Base-by-base conservation (phyloP, 257 asterid genomes). In the Jacaranda mimosifolia region DNA sequence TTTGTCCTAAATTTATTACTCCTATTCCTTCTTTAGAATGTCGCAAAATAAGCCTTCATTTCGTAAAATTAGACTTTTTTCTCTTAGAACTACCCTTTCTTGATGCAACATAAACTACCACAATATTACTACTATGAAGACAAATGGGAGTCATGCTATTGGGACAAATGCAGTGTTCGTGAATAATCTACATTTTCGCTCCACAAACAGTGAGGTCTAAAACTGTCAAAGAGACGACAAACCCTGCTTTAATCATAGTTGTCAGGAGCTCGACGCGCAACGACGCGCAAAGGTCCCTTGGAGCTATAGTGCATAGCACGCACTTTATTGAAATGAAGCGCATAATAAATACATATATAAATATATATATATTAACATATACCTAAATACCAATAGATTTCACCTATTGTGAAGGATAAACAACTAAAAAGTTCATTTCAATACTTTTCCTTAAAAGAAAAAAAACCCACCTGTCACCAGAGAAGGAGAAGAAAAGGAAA, bases 131-230 rank as follows among this genome's bases (percentile, higher is more conserved):
- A 52, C 10, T 36, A 32, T 35, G 11, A 4, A 69, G 8, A 59
- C 52, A 5, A 9, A 52, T 70, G 1, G 14, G 38, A 15, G 19
- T 45, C 57, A 52, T 55, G 38, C 8, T 1, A 15, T 40, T 7
- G 52, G 52, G 70, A 64, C 6, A 74, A 15, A 73, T 43, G 58
- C 40, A 58, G 75, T 58, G n/a, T 7, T 48, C 2, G 46, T n/a
- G 46, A 53, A 15, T 26, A 58, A 13, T 43, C 36, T 9, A 42
- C 2, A 15, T 9, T 39, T 10, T 18, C 67, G 11, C 38, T 53
- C 62, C 42, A 7, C 59, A 57, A 21, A 57, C 46, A 58, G 17
- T 6, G 6, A 72, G 9, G 40, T 53, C 68, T 8, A 58, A 72
- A 21, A 36, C 39, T n/a, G 36, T 3, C 5, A 6, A 18, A 10